Evolutionary conservation across 345 rosid species (phyloP).

Genomic region (Eucalyptus erythrocorys): DNA sequence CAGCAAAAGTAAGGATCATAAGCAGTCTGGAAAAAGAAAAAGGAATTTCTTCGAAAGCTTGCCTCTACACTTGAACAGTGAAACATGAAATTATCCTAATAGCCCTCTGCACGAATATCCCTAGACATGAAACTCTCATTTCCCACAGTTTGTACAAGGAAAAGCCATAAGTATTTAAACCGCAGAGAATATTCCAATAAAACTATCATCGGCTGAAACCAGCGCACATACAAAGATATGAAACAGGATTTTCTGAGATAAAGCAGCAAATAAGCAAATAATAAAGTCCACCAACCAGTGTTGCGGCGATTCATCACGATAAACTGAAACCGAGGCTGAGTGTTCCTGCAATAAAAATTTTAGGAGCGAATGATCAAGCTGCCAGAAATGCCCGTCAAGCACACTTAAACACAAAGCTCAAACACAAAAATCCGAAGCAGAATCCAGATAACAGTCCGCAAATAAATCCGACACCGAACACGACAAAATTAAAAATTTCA

Average conservation of each 20-base stretch:
- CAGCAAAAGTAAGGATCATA: background rate
- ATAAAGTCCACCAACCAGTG: conserved; percentile 36
- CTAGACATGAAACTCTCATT: background rate
- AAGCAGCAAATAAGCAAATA: background rate
- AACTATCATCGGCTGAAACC: background rate
- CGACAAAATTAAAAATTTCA: background rate
- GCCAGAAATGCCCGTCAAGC: background rate
- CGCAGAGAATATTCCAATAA: background rate
- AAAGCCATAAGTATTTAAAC: background rate
- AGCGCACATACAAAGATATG: background rate
- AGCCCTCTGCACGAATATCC: background rate
- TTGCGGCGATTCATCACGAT: conserved; percentile 94
- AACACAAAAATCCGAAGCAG: background rate
- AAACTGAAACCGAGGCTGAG: conserved; percentile 94
- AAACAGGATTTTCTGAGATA: background rate
- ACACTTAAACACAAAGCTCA: background rate
- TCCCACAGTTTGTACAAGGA: background rate
- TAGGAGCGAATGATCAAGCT: background rate
- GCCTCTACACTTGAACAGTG: background rate
- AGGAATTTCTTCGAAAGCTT: background rate
- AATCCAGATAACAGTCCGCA: background rate
- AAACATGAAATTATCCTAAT: background rate
- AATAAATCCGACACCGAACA: background rate
- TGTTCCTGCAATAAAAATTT: conserved; percentile 34
- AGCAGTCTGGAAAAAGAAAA: background rate